Evolutionary conservation across 164 flowering plant species (phyloP), one percentile per base, ranked within the genome.

Genomic region (Protea cynaroides): DNA sequence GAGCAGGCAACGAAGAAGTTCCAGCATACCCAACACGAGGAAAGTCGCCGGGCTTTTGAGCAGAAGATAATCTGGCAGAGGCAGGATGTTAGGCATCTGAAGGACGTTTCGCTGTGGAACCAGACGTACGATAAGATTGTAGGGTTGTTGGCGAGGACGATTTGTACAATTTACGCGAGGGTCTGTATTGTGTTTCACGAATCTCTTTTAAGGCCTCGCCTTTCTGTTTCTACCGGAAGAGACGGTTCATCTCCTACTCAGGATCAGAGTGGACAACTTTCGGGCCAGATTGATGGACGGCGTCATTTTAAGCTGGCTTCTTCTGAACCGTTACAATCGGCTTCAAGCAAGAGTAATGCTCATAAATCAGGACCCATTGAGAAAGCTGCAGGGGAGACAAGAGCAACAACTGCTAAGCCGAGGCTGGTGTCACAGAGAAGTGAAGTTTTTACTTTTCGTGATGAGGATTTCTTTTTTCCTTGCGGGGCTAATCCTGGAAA

Each of bases 41-140:
- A 90, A 72, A 90, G 83, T 58, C 72, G 80, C 0, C 79, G 82
- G 29, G 91, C 83, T 0, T 82, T 80, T 47, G 97, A 94, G 76
- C 97, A 94, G 86, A 94, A 89, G 61, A 22, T 94, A 63, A 46
- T 69, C 7, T 94, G 97, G 97, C 95, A 89, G 74, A 88, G 68
- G 76, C 91, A 91, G 71, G 96, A 91, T 69, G 90, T 91, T 18
- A 82, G 76, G 74, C 88, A 83, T 74, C 85, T 94, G 25, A 77
- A 79, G 76, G 87, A 86, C 37, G 63, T 84, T 67, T 89, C 98
- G 0, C 69, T 94, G 7, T 94, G 98, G 98, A 86, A 83, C 58
- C 96, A 94, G 76, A 85, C 83, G 0, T 89, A 74, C 74, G 97
- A 94, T 74, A 91, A 89, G 79, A 87, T 82, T 61, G 87, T 89